Conservation (phyloP, 129 eudicot genomes). For the Pittosporum tobira region DNA sequence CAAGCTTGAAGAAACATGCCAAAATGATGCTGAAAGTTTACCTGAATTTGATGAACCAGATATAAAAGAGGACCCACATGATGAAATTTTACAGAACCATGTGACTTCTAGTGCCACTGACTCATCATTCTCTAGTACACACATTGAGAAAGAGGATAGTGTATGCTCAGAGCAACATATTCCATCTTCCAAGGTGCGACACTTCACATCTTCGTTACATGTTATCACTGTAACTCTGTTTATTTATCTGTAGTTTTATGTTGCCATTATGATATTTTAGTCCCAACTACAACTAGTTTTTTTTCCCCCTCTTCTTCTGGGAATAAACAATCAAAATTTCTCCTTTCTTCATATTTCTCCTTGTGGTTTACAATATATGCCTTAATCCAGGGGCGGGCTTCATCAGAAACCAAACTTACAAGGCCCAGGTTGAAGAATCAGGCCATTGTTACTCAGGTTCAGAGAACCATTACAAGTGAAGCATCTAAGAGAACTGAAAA, state of each 20-base stretch:
- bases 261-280: neutral
- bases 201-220: conserved; percentile 6
- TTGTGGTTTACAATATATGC: conserved; percentile 11
- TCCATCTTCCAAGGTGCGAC: conserved; percentile 36
- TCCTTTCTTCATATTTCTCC: neutral
- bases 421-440: conserved; percentile 26
- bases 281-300: neutral
- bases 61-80: conserved; percentile 16
- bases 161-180: conserved; percentile 13
- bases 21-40: conserved; percentile 18
- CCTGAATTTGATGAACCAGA: conserved; percentile 16
- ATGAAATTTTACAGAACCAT: conserved; percentile 23
- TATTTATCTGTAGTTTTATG: neutral
- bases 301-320: no score
- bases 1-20: conserved; percentile 21
- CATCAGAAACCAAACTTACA: conserved; percentile 23
- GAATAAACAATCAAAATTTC: neutral
- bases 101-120: conserved; percentile 15
- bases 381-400: conserved; percentile 29
- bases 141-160: conserved; percentile 26
- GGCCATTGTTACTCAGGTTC: conserved; percentile 22
- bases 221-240: neutral
- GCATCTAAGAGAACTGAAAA: conserved; percentile 27
- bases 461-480: conserved; percentile 25
- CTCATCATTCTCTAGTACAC: conserved; percentile 14